Percentiles rank a stretch among this genome's conserved stretches.
Evolutionary conservation across 192 early-diverging fungal genomes (phyloP).

Genomic region (Coemansia sp.): DNA sequence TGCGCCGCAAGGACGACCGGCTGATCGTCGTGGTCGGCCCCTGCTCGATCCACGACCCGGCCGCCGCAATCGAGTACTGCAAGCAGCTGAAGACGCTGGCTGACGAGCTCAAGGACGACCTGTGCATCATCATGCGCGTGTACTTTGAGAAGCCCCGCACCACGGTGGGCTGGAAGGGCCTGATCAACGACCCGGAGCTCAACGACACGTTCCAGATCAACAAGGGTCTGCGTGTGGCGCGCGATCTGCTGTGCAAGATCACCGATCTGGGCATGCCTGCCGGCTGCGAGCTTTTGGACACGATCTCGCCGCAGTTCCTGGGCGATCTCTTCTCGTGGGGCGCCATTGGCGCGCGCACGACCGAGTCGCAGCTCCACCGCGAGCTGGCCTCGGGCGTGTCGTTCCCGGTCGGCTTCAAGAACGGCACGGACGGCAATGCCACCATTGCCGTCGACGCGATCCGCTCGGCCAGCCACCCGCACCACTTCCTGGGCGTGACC

Average conservation of each 20-base stretch:
- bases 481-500: constrained; percentile 92
- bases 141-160: constrained; percentile 99
- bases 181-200: constrained; percentile 77
- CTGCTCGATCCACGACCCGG: constrained; percentile 91
- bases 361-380: constrained; percentile 91
- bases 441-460: constrained; percentile 70
- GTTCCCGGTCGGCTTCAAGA: constrained; percentile 98
- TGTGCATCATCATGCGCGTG: constrained; percentile 89
- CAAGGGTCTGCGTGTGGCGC: constrained; percentile 85
- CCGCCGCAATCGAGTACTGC: constrained; percentile 83
- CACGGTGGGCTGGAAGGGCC: constrained; percentile 86
- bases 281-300: constrained; percentile 88
- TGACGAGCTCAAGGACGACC: constrained; percentile 63
- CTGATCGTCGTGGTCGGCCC: constrained; percentile 90
- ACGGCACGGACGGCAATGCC: constrained; percentile 91
- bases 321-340: constrained; percentile 93
- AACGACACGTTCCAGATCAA: constrained; percentile 89
- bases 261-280: constrained; percentile 80
- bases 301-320: constrained; percentile 93
- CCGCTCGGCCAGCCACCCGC: constrained; percentile 63
- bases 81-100: constrained; percentile 52
- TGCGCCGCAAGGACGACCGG: constrained; percentile 78
- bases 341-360: constrained; percentile 94
- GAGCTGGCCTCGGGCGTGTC: constrained; percentile 91
- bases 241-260: constrained; percentile 71